These are phyloP conservation scores for Cladosporium sp. DNA, from an alignment of 2,329 filamentous ascomycete species.

Conservation along the genomic window DNA sequence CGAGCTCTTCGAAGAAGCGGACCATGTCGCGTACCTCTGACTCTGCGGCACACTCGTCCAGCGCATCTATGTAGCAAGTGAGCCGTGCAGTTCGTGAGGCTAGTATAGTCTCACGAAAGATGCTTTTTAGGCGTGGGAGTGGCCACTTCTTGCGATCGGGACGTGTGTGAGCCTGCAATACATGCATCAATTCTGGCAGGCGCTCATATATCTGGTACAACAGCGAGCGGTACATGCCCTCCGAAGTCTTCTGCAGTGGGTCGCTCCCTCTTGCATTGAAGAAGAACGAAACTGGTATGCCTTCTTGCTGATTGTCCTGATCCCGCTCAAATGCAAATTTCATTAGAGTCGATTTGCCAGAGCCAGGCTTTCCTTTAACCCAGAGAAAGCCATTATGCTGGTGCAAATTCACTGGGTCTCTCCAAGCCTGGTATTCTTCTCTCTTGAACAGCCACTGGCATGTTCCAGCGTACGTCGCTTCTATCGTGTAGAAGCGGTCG, in stretches of 20 bases:
- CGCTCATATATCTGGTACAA: conserved; percentile 42
- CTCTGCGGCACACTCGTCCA: conserved; percentile 42
- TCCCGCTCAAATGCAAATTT: conserved; percentile 22
- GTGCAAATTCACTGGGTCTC: conserved; percentile 19
- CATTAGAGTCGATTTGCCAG: conserved; percentile 29
- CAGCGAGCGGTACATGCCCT: conserved; percentile 49
- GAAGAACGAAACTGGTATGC: conserved; percentile 41
- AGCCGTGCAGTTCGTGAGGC: conserved; percentile 26
- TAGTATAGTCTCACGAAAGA: neutral
- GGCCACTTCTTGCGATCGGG: neutral
- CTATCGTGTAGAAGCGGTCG: conserved; percentile 34
- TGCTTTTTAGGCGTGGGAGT: neutral
- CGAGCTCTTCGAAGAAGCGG: conserved; percentile 32
- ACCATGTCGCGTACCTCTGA: conserved; percentile 35
- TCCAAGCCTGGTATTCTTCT: conserved; percentile 36
- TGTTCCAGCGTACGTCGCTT: conserved; percentile 34
- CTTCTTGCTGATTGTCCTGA: neutral
- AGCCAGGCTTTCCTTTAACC: conserved; percentile 38
- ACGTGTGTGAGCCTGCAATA: conserved; percentile 29
- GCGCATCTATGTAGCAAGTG: conserved; percentile 40
- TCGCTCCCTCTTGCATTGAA: conserved; percentile 43
- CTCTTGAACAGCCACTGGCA: conserved; percentile 40
- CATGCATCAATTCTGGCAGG: conserved; percentile 26
- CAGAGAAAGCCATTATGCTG: conserved; percentile 31
- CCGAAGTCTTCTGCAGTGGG: neutral